Evolutionary conservation across 1,284 basidiomycete species (phyloP), one percentile per base, ranked within the genome.

Genomic region (Cutaneotrichosporon dermatis): DNA sequence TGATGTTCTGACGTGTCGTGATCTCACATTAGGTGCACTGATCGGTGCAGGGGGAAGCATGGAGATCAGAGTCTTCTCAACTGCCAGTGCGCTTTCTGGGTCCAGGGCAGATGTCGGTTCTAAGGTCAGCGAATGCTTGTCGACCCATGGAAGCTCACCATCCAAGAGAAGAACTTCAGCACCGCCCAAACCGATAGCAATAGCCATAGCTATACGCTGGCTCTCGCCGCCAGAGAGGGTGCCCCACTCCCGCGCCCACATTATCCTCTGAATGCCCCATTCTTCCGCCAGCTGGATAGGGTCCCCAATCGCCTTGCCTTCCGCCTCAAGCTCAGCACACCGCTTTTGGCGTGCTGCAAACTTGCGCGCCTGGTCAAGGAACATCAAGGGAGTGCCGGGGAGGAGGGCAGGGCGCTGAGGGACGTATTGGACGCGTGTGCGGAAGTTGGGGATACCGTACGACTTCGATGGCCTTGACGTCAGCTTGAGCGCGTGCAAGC

Each of bases 41-140:
- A 48, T 15, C 4, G 50, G 50, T 5, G 40, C 54, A 1, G 55
- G 54, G 1, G 75, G 73, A 6, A 91, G 72, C 59, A 86, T 81
- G 13, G 80, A 72, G 3, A 82, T 65, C 11, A 92, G 77, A 50
- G 80, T 82, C 45, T 81, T 78, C 71, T 93, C 90, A 0, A 92
- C 88, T 35, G 80, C 75, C 8, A 79, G 69, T 16, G 85, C 85
- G 0, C 85, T 83, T 51, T 83, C 82, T n/a, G 84, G 79, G 72
- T 93, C 91, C 59, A 93, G 80, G 0, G 90, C 90, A 2, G 89
- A 91, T 0, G 91, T 92, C 0, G 90, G 90, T 74, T 93, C 90
- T 92, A 58, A 4, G 3, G 50, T 62, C 55, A 69, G 57, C 15
- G 11, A 3, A n/a, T 10, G 25, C 25, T 25, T 25, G 25, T 25